A percentile compares a stretch with the other conserved stretches of the same genome.
These are phyloP conservation scores for Exserohilum rostratum DNA, from an alignment of 2,329 filamentous ascomycete genomes.

Conservation along the genomic window DNA sequence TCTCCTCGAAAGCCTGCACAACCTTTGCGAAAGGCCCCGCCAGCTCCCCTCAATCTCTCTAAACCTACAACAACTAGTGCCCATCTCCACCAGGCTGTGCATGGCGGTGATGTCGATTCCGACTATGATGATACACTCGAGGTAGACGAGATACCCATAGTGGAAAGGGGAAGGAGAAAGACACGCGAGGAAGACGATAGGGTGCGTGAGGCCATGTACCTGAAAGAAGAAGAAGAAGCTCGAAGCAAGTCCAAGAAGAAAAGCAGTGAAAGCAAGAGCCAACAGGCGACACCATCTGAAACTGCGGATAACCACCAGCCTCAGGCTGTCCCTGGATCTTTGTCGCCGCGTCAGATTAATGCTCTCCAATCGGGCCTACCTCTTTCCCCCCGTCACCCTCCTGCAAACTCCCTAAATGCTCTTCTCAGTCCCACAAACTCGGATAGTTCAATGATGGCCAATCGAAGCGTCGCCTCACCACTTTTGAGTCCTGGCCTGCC, in stretches of 20 bases:
- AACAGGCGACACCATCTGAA: slow-evolving; percentile 36
- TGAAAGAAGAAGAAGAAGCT: slow-evolving; percentile 72
- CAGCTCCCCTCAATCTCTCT: slow-evolving; percentile 79
- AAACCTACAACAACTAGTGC: slow-evolving; percentile 51
- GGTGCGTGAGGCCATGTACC: slow-evolving; percentile 71
- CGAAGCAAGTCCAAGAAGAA: slow-evolving; percentile 77
- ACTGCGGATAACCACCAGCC: slow-evolving; percentile 22
- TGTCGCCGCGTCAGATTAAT: slow-evolving; percentile 42
- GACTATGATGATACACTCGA: slow-evolving; percentile 83
- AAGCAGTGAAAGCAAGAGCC: slow-evolving; percentile 60
- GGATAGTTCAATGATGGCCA: slow-evolving; percentile 48
- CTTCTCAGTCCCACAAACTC: slow-evolving; percentile 59
- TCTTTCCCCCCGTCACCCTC: slow-evolving; percentile 47
- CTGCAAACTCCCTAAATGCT: slow-evolving; percentile 47
- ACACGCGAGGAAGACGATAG: slow-evolving; percentile 88
- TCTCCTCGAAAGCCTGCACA: slow-evolving; percentile 40
- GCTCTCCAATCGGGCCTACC: slow-evolving; percentile 42
- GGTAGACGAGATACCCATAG: slow-evolving; percentile 65
- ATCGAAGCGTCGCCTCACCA: slow-evolving; percentile 51
- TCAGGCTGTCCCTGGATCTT: slow-evolving; percentile 25
- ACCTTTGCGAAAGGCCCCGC: slow-evolving; percentile 77
- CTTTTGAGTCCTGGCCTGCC: slow-evolving; percentile 69
- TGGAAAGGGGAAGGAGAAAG: slow-evolving; percentile 75
- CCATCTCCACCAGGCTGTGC: slow-evolving; percentile 53
- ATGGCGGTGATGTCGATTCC: slow-evolving; percentile 72